These are phyloP conservation scores for Pneumocystis jirovecii DNA, from an alignment of 1,139 yeast genomes.

Conservation along the genomic window DNA sequence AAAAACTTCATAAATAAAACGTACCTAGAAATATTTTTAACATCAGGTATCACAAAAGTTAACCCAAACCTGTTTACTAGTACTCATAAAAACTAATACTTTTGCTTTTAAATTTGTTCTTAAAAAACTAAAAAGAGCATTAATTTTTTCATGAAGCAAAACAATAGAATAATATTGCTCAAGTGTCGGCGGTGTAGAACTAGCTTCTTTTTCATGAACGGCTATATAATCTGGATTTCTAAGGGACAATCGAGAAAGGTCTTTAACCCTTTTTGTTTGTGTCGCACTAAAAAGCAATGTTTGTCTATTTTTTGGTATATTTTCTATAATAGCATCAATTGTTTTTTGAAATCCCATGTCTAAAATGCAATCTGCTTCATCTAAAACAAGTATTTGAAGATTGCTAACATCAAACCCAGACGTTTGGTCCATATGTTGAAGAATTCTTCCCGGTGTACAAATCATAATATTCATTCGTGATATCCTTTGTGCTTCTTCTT, in stretches of 20 bases:
- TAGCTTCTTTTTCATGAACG: constrained; percentile 34
- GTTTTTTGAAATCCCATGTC: constrained; percentile 95
- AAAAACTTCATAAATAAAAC: constrained; percentile 81
- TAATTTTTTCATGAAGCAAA: constrained; percentile 66
- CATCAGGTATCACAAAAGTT: background rate
- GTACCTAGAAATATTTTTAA: constrained; percentile 32
- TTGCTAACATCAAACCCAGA: constrained; percentile 70
- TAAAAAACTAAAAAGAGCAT: constrained; percentile 75
- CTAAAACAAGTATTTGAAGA: constrained; percentile 69
- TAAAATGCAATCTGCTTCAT: constrained; percentile 90
- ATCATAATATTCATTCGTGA: constrained; percentile 71
- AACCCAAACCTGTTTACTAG: constrained; percentile 52
- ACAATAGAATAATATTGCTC: constrained; percentile 69
- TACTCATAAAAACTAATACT: constrained; percentile 74
- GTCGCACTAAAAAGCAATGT: constrained; percentile 87
- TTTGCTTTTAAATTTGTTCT: constrained; percentile 77
- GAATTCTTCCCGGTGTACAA: constrained; percentile 89
- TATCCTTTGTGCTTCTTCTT: constrained; percentile 73
- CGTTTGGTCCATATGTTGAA: constrained; percentile 91
- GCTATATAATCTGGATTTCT: constrained; percentile 52
- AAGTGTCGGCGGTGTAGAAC: constrained; percentile 66
- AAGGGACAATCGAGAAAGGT: constrained; percentile 75
- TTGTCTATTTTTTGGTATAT: constrained; percentile 68
- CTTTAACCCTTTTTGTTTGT: constrained; percentile 73
- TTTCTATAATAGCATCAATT: constrained; percentile 68